Evolutionary conservation across 2,329 filamentous ascomycete species (phyloP).

Genomic region (Dactylonectria estremocensis): DNA sequence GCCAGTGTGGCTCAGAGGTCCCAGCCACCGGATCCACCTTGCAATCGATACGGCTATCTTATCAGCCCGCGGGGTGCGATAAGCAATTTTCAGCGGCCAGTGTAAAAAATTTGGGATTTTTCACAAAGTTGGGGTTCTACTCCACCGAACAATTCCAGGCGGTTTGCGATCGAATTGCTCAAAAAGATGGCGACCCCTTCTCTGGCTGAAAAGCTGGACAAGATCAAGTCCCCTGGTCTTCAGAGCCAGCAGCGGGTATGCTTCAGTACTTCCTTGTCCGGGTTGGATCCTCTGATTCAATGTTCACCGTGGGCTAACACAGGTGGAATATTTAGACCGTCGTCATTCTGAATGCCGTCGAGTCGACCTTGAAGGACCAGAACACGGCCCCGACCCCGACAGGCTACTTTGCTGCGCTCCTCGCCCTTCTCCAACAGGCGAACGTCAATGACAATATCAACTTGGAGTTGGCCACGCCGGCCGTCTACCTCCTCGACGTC

Average conservation of each 20-base stretch:
- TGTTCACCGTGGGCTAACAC: conserved; percentile 10
- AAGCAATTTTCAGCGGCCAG: conserved; percentile 46
- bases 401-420: conserved; percentile 94
- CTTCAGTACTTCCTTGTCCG: conserved; percentile 16
- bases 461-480: conserved; percentile 86
- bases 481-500: conserved; percentile 96
- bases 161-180: conserved; percentile 49
- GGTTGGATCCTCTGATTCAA: conserved; percentile 19
- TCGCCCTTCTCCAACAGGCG: conserved; percentile 88
- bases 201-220: conserved; percentile 92
- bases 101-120: conserved; percentile 50
- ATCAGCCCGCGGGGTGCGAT: conserved; percentile 49
- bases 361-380: conserved; percentile 92
- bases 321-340: conserved; percentile 72
- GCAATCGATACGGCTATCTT: conserved; percentile 33
- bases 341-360: conserved; percentile 90
- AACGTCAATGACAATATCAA: conserved; percentile 79
- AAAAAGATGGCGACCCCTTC: conserved; percentile 63
- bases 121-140: conserved; percentile 39
- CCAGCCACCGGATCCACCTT: conserved; percentile 15
- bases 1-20: conserved; percentile 33
- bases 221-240: conserved; percentile 96
- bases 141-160: conserved; percentile 49
- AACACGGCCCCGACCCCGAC: conserved; percentile 87
- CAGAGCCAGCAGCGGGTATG: conserved; percentile 93